Conservation (phyloP, 2,329 filamentous ascomycete genomes). For the Fusarium redolens region DNA sequence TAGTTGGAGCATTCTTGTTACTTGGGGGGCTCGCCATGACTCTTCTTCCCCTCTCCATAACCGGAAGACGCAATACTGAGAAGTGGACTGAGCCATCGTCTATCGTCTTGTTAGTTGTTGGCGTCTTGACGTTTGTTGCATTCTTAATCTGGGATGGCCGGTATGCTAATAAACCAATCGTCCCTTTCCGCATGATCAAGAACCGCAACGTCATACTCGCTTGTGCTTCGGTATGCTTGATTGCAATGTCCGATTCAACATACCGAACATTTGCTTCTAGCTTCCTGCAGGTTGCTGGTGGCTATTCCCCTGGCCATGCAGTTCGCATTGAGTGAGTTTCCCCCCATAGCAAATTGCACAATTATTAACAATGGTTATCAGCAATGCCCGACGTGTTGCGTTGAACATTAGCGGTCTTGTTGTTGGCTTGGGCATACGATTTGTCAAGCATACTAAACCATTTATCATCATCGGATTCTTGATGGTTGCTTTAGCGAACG, state of each 20-base stretch:
- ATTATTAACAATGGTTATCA: neutral
- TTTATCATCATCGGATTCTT: neutral
- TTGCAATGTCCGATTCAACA: conserved; percentile 49
- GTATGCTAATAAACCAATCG: conserved; percentile 51
- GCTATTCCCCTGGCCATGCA: conserved; percentile 48
- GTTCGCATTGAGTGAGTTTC: conserved; percentile 48
- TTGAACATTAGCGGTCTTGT: conserved; percentile 43
- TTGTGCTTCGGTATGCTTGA: conserved; percentile 48
- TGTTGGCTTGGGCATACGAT: conserved; percentile 48
- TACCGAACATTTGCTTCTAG: conserved; percentile 53
- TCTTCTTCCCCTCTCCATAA: conserved; percentile 16
- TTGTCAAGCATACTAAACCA: neutral
- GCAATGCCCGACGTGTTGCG: conserved; percentile 46
- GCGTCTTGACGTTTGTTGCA: conserved; percentile 34
- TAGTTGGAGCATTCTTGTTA: conserved; percentile 12
- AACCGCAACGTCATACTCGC: conserved; percentile 52
- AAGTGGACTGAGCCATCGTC: conserved; percentile 8
- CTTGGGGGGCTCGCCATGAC: conserved; percentile 20
- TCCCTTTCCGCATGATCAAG: conserved; percentile 52
- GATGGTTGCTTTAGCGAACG: neutral
- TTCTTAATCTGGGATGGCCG: conserved; percentile 52
- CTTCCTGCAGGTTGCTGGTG: conserved; percentile 51
- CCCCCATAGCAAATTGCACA: neutral
- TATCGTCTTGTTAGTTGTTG: conserved; percentile 31
- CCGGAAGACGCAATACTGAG: conserved; percentile 8